Conservation (phyloP, 1,139 yeast genomes). For the Zygoascus meyerae region DNA sequence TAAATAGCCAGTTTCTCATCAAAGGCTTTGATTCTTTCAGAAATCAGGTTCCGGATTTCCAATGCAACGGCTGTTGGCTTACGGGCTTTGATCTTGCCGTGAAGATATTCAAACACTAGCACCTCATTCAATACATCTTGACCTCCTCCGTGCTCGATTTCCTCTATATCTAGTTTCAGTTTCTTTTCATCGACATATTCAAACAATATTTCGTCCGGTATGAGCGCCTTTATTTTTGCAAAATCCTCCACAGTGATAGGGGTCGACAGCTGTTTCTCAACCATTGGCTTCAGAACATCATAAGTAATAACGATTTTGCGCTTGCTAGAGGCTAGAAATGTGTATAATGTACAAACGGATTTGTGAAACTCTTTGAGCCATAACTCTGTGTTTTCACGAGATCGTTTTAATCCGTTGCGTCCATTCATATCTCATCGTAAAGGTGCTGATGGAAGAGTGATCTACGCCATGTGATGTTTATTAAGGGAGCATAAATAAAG, state of each 20-base stretch:
- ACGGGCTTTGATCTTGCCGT: slow-evolving; percentile 47
- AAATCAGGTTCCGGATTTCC: slow-evolving; percentile 54
- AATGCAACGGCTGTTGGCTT: slow-evolving; percentile 27
- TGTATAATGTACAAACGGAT: slow-evolving; percentile 41
- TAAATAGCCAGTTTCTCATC: slow-evolving; percentile 38
- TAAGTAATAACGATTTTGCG: slow-evolving; percentile 53
- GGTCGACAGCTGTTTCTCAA: slow-evolving; percentile 36
- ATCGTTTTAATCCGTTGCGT: slow-evolving; percentile 4
- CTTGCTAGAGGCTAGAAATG: slow-evolving; percentile 46
- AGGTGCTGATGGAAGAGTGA: no score
- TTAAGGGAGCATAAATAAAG: no score
- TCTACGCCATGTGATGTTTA: no score
- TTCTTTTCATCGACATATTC: slow-evolving; percentile 52
- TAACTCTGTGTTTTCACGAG: neutral
- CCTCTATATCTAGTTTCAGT: slow-evolving; percentile 17
- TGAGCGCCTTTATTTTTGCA: slow-evolving; percentile 54
- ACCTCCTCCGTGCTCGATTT: slow-evolving; percentile 21
- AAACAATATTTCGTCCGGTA: slow-evolving; percentile 64
- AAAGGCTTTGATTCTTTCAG: slow-evolving; percentile 54
- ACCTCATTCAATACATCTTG: slow-evolving; percentile 41
- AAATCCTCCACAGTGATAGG: slow-evolving; percentile 43
- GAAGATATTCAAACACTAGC: slow-evolving; percentile 71
- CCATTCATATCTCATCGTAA: no score
- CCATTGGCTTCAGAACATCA: slow-evolving; percentile 44
- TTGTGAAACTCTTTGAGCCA: slow-evolving; percentile 16